phyloP scores from a whole-genome alignment of 768 basidiomycete genomes.

The Coprinellus micaceus region DNA sequence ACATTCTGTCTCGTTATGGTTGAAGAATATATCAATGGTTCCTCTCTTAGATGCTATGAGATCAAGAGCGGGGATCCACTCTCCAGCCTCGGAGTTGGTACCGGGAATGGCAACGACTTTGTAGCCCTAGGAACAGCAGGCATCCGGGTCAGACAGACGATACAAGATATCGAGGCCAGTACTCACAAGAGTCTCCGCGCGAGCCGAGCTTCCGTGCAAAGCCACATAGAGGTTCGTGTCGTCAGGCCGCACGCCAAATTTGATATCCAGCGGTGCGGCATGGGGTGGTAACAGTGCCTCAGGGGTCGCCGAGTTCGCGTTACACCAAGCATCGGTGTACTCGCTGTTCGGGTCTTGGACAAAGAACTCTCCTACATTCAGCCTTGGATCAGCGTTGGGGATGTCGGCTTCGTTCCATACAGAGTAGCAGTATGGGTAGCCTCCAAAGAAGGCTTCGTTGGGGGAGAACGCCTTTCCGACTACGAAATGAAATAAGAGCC shows the following conservation, averaged over 20 bases:
- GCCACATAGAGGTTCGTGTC: slow-evolving; percentile 12
- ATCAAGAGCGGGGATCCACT: background rate
- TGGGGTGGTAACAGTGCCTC: slow-evolving; percentile 3
- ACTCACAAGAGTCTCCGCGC: slow-evolving; percentile 6
- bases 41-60: background rate
- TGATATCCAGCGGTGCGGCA: slow-evolving; percentile 9
- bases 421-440: slow-evolving; percentile 14
- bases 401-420: slow-evolving; percentile 9
- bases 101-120: slow-evolving; percentile 2
- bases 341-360: slow-evolving; percentile 2
- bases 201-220: slow-evolving; percentile 12
- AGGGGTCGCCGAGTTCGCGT: background rate
- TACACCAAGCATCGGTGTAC: slow-evolving; percentile 7
- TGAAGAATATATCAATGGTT: background rate
- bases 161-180: background rate
- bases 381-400: slow-evolving; percentile 1
- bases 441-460: slow-evolving; percentile 2
- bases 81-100: background rate
- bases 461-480: slow-evolving; percentile 10
- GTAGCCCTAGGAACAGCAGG: background rate
- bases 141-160: background rate
- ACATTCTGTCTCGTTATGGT: background rate
- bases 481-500: background rate
- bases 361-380: slow-evolving; percentile 13
- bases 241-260: slow-evolving; percentile 2